Evolutionary conservation across 2,329 filamentous ascomycete species (phyloP).

Genomic region (Fusarium sp.): DNA sequence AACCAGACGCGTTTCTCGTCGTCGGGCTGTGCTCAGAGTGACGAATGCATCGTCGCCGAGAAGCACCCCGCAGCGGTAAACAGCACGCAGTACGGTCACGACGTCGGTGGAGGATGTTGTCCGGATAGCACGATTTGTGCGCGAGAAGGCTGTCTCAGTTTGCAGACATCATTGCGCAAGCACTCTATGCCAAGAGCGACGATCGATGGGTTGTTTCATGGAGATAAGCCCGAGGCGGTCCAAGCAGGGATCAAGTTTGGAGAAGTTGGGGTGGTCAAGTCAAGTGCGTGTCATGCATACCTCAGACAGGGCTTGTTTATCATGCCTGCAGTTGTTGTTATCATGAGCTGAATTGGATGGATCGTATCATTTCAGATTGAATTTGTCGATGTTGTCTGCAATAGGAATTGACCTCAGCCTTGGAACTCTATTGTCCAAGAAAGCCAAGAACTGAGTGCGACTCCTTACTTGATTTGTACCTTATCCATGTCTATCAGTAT

Average conservation of each 20-base stretch:
- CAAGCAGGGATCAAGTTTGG: slow-evolving; percentile 31
- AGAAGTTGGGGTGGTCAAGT: slow-evolving; percentile 30
- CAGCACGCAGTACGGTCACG: slow-evolving; percentile 25
- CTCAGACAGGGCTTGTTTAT: slow-evolving; percentile 4
- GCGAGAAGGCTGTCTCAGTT: slow-evolving; percentile 20
- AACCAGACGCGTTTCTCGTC: slow-evolving; percentile 2
- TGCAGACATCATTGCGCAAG: slow-evolving; percentile 38
- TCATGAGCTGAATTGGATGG: neutral
- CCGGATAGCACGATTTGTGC: slow-evolving; percentile 27
- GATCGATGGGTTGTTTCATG: slow-evolving; percentile 1
- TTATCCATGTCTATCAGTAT: slow-evolving; percentile 23
- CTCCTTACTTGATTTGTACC: slow-evolving; percentile 12
- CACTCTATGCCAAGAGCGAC: slow-evolving; percentile 14
- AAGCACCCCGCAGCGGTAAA: slow-evolving; percentile 15
- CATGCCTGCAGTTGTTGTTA: neutral
- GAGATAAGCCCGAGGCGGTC: neutral
- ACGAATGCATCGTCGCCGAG: slow-evolving; percentile 20
- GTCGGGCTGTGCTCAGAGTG: slow-evolving; percentile 25
- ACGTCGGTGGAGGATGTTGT: slow-evolving; percentile 29
- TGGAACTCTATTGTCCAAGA: neutral
- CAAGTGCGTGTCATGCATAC: slow-evolving; percentile 8
- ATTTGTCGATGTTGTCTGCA: neutral
- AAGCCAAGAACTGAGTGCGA: slow-evolving; percentile 1
- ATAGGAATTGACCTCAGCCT: slow-evolving; percentile 1
- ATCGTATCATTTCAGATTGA: neutral